phyloP scores from a whole-genome alignment of 2,329 filamentous ascomycete species.

The Penicillium expansum region DNA sequence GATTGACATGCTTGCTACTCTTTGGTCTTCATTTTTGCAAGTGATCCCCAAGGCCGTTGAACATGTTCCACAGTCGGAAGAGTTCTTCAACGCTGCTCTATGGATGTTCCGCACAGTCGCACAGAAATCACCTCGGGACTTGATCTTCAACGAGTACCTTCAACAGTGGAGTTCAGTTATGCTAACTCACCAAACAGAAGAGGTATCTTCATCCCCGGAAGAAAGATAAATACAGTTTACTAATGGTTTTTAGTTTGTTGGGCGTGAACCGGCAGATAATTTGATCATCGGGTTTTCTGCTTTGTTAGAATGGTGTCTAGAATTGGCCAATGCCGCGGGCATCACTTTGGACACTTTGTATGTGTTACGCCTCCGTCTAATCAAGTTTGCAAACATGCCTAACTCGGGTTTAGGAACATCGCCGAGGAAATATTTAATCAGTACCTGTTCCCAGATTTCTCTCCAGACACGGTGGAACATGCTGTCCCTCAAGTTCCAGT shows the following conservation, averaged over 20 bases:
- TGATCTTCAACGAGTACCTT: constrained; percentile 42
- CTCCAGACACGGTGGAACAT: constrained; percentile 28
- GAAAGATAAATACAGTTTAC: not conserved
- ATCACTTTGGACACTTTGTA: constrained; percentile 38
- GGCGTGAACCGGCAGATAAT: constrained; percentile 45
- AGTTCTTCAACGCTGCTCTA: constrained; percentile 48
- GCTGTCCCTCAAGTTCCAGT: constrained; percentile 45
- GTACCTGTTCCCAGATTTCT: constrained; percentile 63
- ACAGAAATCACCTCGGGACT: constrained; percentile 37
- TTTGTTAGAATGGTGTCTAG: constrained; percentile 44
- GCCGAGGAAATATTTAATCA: constrained; percentile 57
- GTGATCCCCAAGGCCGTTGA: constrained; percentile 41
- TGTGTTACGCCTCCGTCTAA: constrained; percentile 1
- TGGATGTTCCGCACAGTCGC: constrained; percentile 44
- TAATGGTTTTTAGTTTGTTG: constrained; percentile 43
- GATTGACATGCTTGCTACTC: constrained; percentile 42
- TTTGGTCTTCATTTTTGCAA: constrained; percentile 46
- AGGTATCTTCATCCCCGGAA: constrained; percentile 30
- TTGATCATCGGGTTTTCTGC: constrained; percentile 45
- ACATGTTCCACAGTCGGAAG: constrained; percentile 40
- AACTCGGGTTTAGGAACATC: constrained; percentile 36
- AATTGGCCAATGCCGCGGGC: constrained; percentile 36
- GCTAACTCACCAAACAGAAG: constrained; percentile 43
- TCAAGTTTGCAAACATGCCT: not conserved
- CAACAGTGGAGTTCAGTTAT: constrained; percentile 45